Conservation (phyloP, 352 stramenopile genomes). For the Globisporangium solare region DNA sequence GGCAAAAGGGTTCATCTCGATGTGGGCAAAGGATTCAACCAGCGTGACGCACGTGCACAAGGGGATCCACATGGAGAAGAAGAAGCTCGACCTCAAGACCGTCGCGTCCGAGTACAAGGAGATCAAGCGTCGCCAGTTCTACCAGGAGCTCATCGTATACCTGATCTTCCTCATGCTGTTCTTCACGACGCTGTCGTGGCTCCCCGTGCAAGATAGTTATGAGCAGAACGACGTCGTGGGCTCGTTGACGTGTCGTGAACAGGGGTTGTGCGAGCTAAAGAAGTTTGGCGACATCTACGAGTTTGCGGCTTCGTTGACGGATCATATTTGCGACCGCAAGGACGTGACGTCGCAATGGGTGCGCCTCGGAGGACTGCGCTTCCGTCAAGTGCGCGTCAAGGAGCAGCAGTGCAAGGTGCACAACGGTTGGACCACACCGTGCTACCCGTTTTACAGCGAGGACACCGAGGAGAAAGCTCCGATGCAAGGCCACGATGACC, state of each 20-base stretch:
- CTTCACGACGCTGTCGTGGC: conserved; percentile 72
- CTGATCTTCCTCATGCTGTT: conserved; percentile 71
- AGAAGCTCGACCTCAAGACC: conserved; percentile 75
- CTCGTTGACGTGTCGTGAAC: conserved; percentile 66
- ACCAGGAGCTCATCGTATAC: conserved; percentile 86
- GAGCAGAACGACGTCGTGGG: conserved; percentile 84
- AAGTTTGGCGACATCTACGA: conserved; percentile 76
- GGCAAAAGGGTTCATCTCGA: conserved; percentile 62
- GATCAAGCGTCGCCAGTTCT: conserved; percentile 84
- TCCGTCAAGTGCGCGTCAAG: conserved; percentile 79
- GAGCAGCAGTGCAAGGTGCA: conserved; percentile 68
- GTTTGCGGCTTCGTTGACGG: conserved; percentile 49
- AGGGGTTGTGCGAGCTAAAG: conserved; percentile 77
- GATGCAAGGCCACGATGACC: conserved; percentile 38
- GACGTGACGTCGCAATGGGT: conserved; percentile 68
- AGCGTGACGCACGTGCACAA: conserved; percentile 62
- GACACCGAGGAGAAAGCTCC: conserved; percentile 44
- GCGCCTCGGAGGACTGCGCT: conserved; percentile 69
- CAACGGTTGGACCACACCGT: conserved; percentile 50
- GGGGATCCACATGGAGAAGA: conserved; percentile 88
- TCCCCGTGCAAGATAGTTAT: conserved; percentile 79
- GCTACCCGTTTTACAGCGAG: conserved; percentile 67
- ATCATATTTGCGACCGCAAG: conserved; percentile 47
- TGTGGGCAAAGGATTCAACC: conserved; percentile 58
- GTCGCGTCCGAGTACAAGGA: conserved; percentile 84